phyloP scores from a whole-genome alignment of 2,329 filamentous ascomycete genomes.

The Aspergillus brasiliensis region DNA sequence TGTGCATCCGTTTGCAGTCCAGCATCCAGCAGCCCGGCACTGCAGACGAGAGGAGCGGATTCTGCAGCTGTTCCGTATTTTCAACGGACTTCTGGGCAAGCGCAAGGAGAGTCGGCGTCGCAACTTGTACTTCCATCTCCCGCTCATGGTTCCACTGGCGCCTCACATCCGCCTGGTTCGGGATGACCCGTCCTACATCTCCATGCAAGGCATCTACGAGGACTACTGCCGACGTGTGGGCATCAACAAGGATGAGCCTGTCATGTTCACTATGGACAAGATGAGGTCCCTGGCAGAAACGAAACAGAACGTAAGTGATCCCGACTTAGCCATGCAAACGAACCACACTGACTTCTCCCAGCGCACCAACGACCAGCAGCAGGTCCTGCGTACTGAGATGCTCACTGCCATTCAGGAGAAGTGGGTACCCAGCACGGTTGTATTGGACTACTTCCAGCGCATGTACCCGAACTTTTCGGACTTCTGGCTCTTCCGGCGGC shows the following conservation, averaged over 20 bases:
- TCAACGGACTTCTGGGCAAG: conserved; percentile 88
- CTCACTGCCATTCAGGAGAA: conserved; percentile 92
- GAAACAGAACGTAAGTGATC: conserved; percentile 55
- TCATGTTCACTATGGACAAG: conserved; percentile 94
- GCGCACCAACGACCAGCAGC: conserved; percentile 64
- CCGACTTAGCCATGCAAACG: neutral
- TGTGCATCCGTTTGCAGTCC: conserved; percentile 93
- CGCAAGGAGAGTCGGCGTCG: conserved; percentile 93
- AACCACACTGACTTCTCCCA: conserved; percentile 34
- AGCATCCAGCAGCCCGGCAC: conserved; percentile 90
- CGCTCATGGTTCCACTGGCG: conserved; percentile 91
- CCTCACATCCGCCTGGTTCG: conserved; percentile 94
- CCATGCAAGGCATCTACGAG: conserved; percentile 91
- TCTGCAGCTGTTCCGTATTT: conserved; percentile 92
- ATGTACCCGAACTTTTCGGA: conserved; percentile 87
- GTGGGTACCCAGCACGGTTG: conserved; percentile 80
- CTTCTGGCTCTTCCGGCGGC: conserved; percentile 97
- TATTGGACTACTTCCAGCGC: conserved; percentile 84
- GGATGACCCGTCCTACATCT: conserved; percentile 92
- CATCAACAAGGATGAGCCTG: conserved; percentile 91
- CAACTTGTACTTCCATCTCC: conserved; percentile 94
- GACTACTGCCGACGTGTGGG: conserved; percentile 88
- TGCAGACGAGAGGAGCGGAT: conserved; percentile 94
- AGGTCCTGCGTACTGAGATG: conserved; percentile 81
- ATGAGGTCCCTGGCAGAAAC: conserved; percentile 73